Conservation (phyloP, 2,329 filamentous ascomycete genomes). For the Gnomoniopsis smithogilvyi region DNA sequence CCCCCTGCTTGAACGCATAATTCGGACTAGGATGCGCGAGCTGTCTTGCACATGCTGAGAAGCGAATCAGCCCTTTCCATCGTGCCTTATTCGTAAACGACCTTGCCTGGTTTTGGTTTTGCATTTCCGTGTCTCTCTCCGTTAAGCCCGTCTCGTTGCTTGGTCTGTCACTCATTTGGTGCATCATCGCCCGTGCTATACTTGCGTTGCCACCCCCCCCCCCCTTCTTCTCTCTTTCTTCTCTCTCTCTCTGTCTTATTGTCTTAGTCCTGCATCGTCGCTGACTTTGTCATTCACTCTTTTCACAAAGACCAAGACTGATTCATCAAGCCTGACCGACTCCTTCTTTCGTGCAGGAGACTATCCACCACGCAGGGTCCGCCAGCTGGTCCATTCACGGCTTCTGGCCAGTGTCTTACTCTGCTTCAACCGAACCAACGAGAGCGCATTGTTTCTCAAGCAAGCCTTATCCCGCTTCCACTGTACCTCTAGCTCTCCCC, state of each 20-base stretch:
- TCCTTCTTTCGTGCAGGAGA: background rate
- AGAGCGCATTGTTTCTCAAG: background rate
- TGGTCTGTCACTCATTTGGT: background rate
- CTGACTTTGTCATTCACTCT: background rate
- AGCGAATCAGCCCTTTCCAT: background rate
- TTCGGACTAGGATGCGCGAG: too few relatives aligned
- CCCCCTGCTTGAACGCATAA: too few relatives aligned
- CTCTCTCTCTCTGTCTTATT: background rate
- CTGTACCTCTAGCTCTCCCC: background rate
- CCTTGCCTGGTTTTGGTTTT: too few relatives aligned
- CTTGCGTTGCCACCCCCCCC: too few relatives aligned
- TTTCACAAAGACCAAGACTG: background rate
- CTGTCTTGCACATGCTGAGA: background rate
- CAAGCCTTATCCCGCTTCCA: background rate
- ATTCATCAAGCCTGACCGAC: background rate
- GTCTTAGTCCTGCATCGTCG: too few relatives aligned
- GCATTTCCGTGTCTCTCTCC: too few relatives aligned
- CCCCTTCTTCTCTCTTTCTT: background rate
- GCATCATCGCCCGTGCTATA: background rate
- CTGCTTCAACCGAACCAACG: constrained; percentile 5
- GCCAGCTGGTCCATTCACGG: constrained; percentile 7
- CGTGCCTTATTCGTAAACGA: too few relatives aligned
- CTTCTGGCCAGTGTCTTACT: constrained; percentile 8
- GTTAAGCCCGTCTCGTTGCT: background rate
- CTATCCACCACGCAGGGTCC: background rate